Evolutionary conservation across 2,329 filamentous ascomycete genomes (phyloP), one percentile per base, ranked within the genome.

Genomic region (Diaporthe sp.): DNA sequence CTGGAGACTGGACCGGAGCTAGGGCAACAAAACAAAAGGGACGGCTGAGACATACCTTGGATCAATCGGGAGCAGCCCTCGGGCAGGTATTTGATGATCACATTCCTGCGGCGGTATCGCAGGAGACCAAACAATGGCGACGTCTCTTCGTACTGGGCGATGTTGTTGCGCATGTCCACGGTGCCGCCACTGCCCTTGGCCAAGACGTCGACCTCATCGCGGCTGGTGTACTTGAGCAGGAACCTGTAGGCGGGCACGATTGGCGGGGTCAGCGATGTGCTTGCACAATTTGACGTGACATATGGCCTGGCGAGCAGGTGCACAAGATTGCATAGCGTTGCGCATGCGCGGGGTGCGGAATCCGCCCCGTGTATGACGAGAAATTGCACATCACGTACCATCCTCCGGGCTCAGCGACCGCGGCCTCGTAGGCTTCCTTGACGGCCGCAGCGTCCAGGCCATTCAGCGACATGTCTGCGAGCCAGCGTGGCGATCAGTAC

Each of bases 51-150:
- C 91, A 79, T 85, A 98, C 97, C 97, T 94, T 98, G 94, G 72
- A 99, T 88, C 73, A 99, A 88, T 80, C 97, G 91, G 78, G 97
- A 98, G 79, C 96, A 96, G 76, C 93, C 94, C 76, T 98, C 95
- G 1, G 96, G 97, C 77, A 98, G 90, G 83, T 97, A 98, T 86
- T 97, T 98, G 84, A 99, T 90, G 76, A 99, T 86, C 67, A 98
- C 94, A 84, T 95, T 98, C 82, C 95, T 92, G 82, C 96, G 92
- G 74, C 96, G 90, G 84, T 98, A 98, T 80, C 94, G 92, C 79
- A 99, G 86, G 82, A 98, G 95, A 72, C 97, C 97, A 82, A 97
- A 99, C 65, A 99, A 87, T 31, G 97, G 97, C 77, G 95, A 97
- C 73, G 91, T 90, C 78, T 98, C 96, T 74, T 94, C 91, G 82